Percentiles rank a stretch among this genome's conserved stretches.
Evolutionary conservation across 352 stramenopile species (phyloP).

Genomic region (Aphanomyces cochlioides): DNA sequence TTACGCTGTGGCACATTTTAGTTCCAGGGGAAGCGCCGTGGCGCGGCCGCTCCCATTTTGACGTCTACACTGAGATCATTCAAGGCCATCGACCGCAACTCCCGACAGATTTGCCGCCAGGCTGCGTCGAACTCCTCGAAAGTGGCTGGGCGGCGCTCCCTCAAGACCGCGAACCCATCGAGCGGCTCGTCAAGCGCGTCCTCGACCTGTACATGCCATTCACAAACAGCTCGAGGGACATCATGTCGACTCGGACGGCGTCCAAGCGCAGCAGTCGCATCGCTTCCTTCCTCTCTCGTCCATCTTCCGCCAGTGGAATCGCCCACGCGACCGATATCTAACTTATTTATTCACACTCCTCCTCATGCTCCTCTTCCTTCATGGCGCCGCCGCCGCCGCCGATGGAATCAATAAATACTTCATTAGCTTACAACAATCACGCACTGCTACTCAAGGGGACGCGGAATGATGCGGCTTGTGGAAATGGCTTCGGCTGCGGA

Average conservation of each 20-base stretch:
- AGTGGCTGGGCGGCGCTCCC: slow-evolving; percentile 68
- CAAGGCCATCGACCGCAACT: slow-evolving; percentile 69
- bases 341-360: no score
- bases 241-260: not conserved
- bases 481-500: not conserved
- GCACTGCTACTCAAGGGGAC: no score
- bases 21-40: slow-evolving; percentile 70
- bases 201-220: slow-evolving; percentile 71
- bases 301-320: not conserved
- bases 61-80: slow-evolving; percentile 74
- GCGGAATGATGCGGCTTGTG: no score
- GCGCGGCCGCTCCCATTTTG: slow-evolving; percentile 65
- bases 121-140: slow-evolving; percentile 69
- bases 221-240: not conserved
- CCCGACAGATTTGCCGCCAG: slow-evolving; percentile 53
- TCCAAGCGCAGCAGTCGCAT: slow-evolving; percentile 2
- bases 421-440: no score
- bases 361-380: no score
- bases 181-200: slow-evolving; percentile 72
- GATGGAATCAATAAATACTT: no score
- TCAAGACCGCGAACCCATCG: slow-evolving; percentile 61
- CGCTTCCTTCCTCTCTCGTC: not conserved
- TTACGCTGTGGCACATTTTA: slow-evolving; percentile 86
- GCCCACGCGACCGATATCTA: not conserved
- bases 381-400: no score